Evolutionary conservation across 768 basidiomycete genomes (phyloP), one percentile per base, ranked within the genome.

Genomic region (Tylopilus felleus): DNA sequence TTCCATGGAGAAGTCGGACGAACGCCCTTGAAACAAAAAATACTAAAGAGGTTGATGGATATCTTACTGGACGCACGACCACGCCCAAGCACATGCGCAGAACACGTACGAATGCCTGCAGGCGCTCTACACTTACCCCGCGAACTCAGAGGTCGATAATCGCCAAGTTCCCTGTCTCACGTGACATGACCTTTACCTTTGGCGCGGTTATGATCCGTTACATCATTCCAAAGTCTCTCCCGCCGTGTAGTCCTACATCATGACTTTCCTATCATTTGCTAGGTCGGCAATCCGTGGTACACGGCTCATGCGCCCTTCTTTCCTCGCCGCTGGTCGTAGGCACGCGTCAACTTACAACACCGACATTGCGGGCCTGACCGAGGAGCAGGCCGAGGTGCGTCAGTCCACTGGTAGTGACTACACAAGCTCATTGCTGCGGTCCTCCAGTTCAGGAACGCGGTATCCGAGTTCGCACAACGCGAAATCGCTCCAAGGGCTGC

Each of bases 401-500:
- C 33, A 38, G 35, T 31, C 25, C 47, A 28, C 29, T 46, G 8
- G 49, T 12, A 16, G 14, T 28, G 4, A 23, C 23, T 31, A 42
- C 28, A 19, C 40, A 23, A 1, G 6, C 52, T 53, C 8, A 49
- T 28, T 19, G 14, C 4, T 49, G 25, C 21, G 13, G 38, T 48
- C 31, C 10, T 49, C 48, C 47, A 97, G 93, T 95, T 98, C 66
- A 75, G 90, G 55, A 82, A 84, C 64, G 89, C 86, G 1, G 84
- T 96, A 1, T 71, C 75, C 22, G 82, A 87, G 46, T 98, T 97
- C 62, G 86, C 92, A 2, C 76, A 87, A 71, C 83, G 82, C 59
- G 93, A 95, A 69, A 74, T 97, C 40, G 88, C 91, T 1, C 94
- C 93, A 4, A 74, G 88, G 56, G 93, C 93, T 9, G 88, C 81